Evolutionary conservation across 2,329 filamentous ascomycete species (phyloP).

Genomic region (Cryphonectria radicalis): DNA sequence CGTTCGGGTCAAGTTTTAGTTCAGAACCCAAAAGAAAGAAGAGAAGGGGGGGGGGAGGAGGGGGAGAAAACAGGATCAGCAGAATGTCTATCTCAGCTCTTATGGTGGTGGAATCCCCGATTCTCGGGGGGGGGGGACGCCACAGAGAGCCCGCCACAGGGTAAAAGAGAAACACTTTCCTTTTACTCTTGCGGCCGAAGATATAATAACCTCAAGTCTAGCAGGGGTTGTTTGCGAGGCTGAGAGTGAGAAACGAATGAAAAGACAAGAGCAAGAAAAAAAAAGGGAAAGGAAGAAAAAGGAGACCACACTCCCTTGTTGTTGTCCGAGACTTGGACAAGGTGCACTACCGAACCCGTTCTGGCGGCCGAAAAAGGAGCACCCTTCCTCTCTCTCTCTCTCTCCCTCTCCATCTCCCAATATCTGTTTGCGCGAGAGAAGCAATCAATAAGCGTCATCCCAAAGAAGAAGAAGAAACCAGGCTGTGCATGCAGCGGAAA

Average conservation of each 20-base stretch:
- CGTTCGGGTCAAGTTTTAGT: neutral
- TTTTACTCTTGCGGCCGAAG: neutral
- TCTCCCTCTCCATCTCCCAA: too few species aligned
- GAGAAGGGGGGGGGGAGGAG: too few species aligned
- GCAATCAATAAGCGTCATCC: neutral
- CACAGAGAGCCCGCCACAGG: neutral
- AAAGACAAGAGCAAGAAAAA: neutral
- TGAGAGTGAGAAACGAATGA: neutral
- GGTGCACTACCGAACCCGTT: neutral
- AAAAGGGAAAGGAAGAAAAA: neutral
- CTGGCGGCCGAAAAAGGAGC: neutral
- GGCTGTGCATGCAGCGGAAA: neutral
- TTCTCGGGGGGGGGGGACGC: neutral
- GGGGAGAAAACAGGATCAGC: neutral
- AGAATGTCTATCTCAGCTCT: neutral
- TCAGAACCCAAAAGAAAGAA: too few species aligned
- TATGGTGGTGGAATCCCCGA: too few species aligned
- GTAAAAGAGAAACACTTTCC: neutral
- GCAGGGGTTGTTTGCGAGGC: neutral
- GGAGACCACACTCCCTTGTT: neutral
- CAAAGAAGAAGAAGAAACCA: too few species aligned
- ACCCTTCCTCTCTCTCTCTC: neutral
- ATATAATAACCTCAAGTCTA: rapidly evolving
- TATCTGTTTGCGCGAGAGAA: neutral
- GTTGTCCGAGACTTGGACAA: neutral